Evolutionary conservation across 176 grass and related monocot species (phyloP).

Genomic region (Puccinellia tenuiflora): DNA sequence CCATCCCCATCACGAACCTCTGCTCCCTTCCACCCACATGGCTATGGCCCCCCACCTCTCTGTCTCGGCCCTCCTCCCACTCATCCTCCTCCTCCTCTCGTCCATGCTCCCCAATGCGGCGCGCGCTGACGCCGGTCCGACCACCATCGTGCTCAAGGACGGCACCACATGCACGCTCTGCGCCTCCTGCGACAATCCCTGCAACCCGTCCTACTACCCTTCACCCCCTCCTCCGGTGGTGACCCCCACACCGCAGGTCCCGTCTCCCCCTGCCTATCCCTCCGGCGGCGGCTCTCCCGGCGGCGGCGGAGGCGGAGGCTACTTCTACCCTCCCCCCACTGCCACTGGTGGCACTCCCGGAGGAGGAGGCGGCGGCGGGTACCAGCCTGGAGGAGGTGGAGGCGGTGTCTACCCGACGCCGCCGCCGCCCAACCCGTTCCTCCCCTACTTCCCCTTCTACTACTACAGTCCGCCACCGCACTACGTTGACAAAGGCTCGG

Average conservation of each 20-base stretch:
- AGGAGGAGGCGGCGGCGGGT: not conserved
- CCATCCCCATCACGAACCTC: constrained; percentile 17
- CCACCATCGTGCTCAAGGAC: constrained; percentile 59
- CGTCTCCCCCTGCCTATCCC: constrained; percentile 37
- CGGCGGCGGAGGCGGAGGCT: not conserved
- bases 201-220: constrained; percentile 49
- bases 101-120: constrained; percentile 20
- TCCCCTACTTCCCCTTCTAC: constrained; percentile 98
- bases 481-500: not conserved
- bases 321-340: constrained; percentile 35
- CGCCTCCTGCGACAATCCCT: constrained; percentile 78
- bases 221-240: constrained; percentile 41
- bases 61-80: not conserved
- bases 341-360: not conserved
- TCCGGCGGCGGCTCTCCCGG: not conserved
- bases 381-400: not conserved
- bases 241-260: constrained; percentile 5
- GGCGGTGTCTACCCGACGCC: constrained; percentile 41
- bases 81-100: constrained; percentile 8
- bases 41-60: constrained; percentile 12
- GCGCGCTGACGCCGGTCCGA: not conserved
- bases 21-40: not conserved
- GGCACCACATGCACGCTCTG: constrained; percentile 84
- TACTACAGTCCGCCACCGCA: constrained; percentile 83
- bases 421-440: constrained; percentile 91